Percentiles rank a stretch among this genome's conserved stretches.
Evolutionary conservation across 2,329 filamentous ascomycete genomes (phyloP).

Genomic region (Neonectria coccinea): DNA sequence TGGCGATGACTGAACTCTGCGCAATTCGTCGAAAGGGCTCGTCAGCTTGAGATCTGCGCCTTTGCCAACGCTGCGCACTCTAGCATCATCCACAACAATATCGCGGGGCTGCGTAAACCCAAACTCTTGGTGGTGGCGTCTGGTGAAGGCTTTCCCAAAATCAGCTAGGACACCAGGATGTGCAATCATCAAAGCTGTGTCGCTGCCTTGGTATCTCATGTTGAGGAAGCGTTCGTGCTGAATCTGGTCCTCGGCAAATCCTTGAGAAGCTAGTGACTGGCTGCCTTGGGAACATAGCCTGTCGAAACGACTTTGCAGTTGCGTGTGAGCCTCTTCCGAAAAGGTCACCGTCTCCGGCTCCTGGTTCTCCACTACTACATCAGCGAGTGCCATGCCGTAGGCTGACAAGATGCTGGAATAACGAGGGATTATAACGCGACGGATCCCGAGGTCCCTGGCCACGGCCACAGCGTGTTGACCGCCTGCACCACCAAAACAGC

Average conservation of each 20-base stretch:
- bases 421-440: conserved; percentile 54
- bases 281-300: conserved; percentile 4
- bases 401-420: conserved; percentile 59
- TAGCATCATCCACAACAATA: conserved; percentile 14
- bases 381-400: conserved; percentile 57
- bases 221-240: conserved; percentile 16
- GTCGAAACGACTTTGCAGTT: conserved; percentile 3
- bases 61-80: conserved; percentile 16
- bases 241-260: conserved; percentile 10
- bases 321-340: conserved; percentile 1
- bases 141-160: conserved; percentile 67
- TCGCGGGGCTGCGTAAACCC: conserved; percentile 61
- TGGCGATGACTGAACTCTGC: conserved; percentile 6
- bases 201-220: conserved; percentile 20
- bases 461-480: conserved; percentile 56
- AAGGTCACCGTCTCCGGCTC: conserved; percentile 30
- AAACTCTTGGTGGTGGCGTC: conserved; percentile 79
- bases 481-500: conserved; percentile 51
- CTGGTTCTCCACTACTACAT: conserved; percentile 54
- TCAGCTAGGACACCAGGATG: conserved; percentile 1
- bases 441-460: conserved; percentile 53
- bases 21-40: conserved; percentile 14
- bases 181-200: conserved; percentile 12
- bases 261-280: background rate
- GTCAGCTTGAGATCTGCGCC: conserved; percentile 15